A percentile compares a stretch with the other conserved stretches of the same genome.
phyloP scores from a whole-genome alignment of 2,329 filamentous ascomycete genomes.

The Diaporthe sp. region DNA sequence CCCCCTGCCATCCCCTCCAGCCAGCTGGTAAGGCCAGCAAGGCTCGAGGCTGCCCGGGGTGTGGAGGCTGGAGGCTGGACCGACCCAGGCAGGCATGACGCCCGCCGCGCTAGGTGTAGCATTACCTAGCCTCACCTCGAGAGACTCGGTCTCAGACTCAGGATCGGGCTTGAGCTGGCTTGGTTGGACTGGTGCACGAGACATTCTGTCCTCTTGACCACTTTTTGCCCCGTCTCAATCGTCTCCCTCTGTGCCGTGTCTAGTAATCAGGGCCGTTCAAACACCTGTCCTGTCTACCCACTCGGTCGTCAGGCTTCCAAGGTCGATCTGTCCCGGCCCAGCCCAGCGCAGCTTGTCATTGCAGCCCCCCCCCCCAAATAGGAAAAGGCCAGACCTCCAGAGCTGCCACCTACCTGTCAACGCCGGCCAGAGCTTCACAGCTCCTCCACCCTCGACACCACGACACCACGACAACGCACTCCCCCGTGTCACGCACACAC shows the following conservation, averaged over 20 bases:
- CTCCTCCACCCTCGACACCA: slow-evolving; percentile 10
- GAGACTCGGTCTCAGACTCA: not conserved
- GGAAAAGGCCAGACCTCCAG: slow-evolving; percentile 32
- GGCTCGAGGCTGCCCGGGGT: too few species aligned
- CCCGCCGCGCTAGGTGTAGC: slow-evolving; percentile 9
- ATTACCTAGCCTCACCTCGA: slow-evolving; percentile 20
- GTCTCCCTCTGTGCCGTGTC: not conserved
- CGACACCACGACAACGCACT: slow-evolving; percentile 20
- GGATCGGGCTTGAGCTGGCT: not conserved
- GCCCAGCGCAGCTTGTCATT: slow-evolving; percentile 33
- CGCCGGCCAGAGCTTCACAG: slow-evolving; percentile 28
- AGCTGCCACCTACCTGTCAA: slow-evolving; percentile 29
- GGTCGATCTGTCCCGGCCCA: slow-evolving; percentile 12
- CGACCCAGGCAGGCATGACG: not conserved
- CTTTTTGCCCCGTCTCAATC: not conserved
- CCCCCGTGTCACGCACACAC: slow-evolving; percentile 10
- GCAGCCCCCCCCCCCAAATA: slow-evolving; percentile 14
- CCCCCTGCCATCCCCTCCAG: too few species aligned
- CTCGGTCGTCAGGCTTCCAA: not conserved
- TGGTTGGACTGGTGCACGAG: not conserved
- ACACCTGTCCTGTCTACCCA: not conserved
- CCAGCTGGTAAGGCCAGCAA: slow-evolving; percentile 16
- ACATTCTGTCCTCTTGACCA: slow-evolving; percentile 24
- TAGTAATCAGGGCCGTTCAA: not conserved
- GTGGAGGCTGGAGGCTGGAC: not conserved